These are phyloP conservation scores for Fusarium siculi DNA, from an alignment of 2,329 filamentous ascomycete species.

Conservation along the genomic window DNA sequence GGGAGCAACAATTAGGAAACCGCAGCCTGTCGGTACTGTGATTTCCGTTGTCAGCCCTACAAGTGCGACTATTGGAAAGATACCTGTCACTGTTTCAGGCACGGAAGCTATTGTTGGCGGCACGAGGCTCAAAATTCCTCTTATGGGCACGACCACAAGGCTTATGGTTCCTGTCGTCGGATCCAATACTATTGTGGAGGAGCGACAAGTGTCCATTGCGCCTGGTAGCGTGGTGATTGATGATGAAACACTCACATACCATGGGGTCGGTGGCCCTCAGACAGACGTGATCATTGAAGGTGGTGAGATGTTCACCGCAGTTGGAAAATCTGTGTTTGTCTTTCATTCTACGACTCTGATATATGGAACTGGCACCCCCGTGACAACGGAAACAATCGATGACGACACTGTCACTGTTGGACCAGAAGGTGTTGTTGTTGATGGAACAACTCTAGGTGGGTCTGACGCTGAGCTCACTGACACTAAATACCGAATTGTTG, in stretches of 20 bases:
- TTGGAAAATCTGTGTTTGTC: conserved; percentile 54
- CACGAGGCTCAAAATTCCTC: conserved; percentile 55
- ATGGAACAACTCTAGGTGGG: conserved; percentile 57
- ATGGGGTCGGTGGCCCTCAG: conserved; percentile 46
- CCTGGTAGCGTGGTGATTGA: conserved; percentile 51
- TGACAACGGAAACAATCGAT: conserved; percentile 55
- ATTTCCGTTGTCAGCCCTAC: conserved; percentile 50
- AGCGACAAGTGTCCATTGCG: conserved; percentile 49
- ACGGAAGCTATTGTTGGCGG: conserved; percentile 55
- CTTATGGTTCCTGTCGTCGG: conserved; percentile 53
- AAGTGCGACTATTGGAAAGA: conserved; percentile 51
- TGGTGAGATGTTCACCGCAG: conserved; percentile 58
- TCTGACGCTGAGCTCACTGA: conserved; percentile 47
- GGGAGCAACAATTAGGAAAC: conserved; percentile 57
- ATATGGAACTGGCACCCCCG: conserved; percentile 53
- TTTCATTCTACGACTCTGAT: conserved; percentile 57
- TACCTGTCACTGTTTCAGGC: conserved; percentile 56
- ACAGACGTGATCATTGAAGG: conserved; percentile 60
- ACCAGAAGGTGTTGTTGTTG: conserved; percentile 55
- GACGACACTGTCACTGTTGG: conserved; percentile 64
- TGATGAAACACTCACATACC: conserved; percentile 52
- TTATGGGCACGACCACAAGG: conserved; percentile 48
- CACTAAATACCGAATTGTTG: conserved; percentile 59
- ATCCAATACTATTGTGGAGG: conserved; percentile 49
- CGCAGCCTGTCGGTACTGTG: conserved; percentile 46